These are phyloP conservation scores for Luffa acutangula DNA, from an alignment of 306 rosid species.

Conservation along the genomic window DNA sequence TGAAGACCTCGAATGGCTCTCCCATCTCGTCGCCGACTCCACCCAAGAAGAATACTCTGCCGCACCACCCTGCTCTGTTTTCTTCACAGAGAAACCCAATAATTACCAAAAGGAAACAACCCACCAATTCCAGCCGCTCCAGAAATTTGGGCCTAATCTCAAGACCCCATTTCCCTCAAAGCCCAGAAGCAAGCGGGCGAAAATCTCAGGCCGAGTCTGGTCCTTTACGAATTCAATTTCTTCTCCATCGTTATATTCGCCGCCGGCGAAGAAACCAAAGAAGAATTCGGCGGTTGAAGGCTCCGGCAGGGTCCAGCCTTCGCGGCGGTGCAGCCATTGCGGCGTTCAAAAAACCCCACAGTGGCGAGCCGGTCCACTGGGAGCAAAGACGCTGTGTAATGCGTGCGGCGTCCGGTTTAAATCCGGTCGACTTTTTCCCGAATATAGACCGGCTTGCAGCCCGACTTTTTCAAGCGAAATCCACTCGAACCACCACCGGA, in stretches of 20 bases:
- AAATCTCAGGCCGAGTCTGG: conserved; percentile 73
- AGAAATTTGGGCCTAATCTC: not conserved
- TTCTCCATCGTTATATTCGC: conserved; percentile 30
- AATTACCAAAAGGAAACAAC: not conserved
- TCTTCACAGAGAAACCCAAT: not conserved
- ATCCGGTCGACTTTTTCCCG: conserved; percentile 90
- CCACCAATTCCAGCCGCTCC: not conserved
- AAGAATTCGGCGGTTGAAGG: conserved; percentile 4
- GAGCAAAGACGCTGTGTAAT: conserved; percentile 77
- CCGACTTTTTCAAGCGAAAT: conserved; percentile 72
- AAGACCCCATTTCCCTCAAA: conserved; percentile 62
- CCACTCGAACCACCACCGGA: conserved; percentile 95
- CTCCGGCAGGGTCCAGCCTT: conserved; percentile 16
- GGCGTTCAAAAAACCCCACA: conserved; percentile 97
- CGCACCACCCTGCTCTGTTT: not conserved
- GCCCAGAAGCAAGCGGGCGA: conserved; percentile 65
- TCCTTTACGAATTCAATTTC: conserved; percentile 52
- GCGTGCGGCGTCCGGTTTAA: conserved; percentile 89
- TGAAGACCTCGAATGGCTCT: conserved; percentile 14
- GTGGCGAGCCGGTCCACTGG: conserved; percentile 91
- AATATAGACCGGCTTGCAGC: conserved; percentile 94
- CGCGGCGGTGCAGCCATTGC: conserved; percentile 85
- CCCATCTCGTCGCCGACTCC: conserved; percentile 9
- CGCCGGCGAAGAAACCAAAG: conserved; percentile 30
- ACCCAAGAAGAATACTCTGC: conserved; percentile 1